Conservation (phyloP, 805 yeast species). For the Priceomyces medius region DNA sequence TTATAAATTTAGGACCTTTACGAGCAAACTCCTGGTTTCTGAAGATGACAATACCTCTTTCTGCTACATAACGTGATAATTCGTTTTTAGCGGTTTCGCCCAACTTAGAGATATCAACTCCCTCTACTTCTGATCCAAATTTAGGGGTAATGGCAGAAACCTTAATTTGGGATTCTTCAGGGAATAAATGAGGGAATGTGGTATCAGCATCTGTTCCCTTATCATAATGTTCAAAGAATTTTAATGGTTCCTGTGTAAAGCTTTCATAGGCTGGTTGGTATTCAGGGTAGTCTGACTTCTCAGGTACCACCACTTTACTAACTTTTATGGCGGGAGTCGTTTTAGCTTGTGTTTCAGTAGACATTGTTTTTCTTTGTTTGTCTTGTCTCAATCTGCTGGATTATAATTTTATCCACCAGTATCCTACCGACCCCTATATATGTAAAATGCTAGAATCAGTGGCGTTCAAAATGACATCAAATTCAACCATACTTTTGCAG, state of each 20-base stretch:
- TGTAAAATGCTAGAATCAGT: too few species aligned
- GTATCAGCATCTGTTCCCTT: slow-evolving; percentile 61
- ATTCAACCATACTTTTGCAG: slow-evolving; percentile 1
- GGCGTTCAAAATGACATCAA: too few species aligned
- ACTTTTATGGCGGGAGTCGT: not conserved
- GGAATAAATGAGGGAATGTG: slow-evolving; percentile 48
- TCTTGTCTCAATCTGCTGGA: too few species aligned
- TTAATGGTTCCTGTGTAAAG: slow-evolving; percentile 40
- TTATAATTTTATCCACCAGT: too few species aligned
- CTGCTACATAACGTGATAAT: slow-evolving; percentile 63
- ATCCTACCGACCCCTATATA: too few species aligned
- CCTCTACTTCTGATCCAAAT: slow-evolving; percentile 65
- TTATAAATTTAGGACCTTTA: slow-evolving; percentile 31
- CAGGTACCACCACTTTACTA: not conserved
- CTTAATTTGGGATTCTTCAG: slow-evolving; percentile 25
- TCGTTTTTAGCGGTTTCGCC: slow-evolving; percentile 59
- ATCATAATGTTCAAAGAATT: slow-evolving; percentile 55
- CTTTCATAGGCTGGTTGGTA: slow-evolving; percentile 34
- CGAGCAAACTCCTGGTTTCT: slow-evolving; percentile 61
- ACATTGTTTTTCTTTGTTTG: too few species aligned
- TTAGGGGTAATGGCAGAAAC: slow-evolving; percentile 57
- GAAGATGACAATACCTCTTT: slow-evolving; percentile 65
- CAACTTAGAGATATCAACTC: slow-evolving; percentile 57
- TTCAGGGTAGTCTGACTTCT: slow-evolving; percentile 21
- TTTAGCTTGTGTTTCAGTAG: not conserved